Evolutionary conservation across 805 yeast species (phyloP), one percentile per base, ranked within the genome.

Genomic region (Millerozyma acaciae): DNA sequence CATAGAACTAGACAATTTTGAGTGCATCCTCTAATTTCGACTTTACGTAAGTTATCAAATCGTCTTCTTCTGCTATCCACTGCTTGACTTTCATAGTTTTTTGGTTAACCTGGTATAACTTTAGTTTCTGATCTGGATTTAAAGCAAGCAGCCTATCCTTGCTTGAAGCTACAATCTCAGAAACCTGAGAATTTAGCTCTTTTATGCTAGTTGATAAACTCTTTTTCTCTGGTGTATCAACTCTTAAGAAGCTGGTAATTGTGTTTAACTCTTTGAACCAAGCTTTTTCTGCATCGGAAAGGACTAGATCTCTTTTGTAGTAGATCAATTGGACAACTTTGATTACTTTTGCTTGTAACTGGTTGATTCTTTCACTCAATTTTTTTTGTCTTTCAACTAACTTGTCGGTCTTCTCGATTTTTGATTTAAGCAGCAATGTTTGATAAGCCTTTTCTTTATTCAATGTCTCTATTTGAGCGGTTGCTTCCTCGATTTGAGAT

Each of bases 191-290:
- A 9, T 39, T 30, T 5, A 42, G 37, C 3, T 26, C 22, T 8
- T 37, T 23, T 13, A 19, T 26, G 24, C 3, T 55, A 37, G 34
- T 31, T 8, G 35, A 38, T 16, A 55, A 43, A 2, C 42, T 40
- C n/a, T 42, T 42, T 7, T 51, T 34, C 26, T 23, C 13, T 15
- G 10, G 10, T 10, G 13, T 8, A 7, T n/a, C 13, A n/a, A 6
- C 12, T 23, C 7, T 23, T 15, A n/a, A 23, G 26, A 23, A 28
- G 4, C 23, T 32, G 24, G 40, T 50, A 14, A 61, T 44, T 2
- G 45, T 12, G 34, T 65, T 62, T 22, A 66, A 46, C 35, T 66
- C 70, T 19, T 51, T 49, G 30, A 60, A 55, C 71, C 70, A 66
- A 4, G 32, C 34, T 30, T 44, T 51, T 36, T 66, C 73, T 15